Conservation (phyloP, 1,139 yeast genomes). For the Yamadazyma atmosphaerica region DNA sequence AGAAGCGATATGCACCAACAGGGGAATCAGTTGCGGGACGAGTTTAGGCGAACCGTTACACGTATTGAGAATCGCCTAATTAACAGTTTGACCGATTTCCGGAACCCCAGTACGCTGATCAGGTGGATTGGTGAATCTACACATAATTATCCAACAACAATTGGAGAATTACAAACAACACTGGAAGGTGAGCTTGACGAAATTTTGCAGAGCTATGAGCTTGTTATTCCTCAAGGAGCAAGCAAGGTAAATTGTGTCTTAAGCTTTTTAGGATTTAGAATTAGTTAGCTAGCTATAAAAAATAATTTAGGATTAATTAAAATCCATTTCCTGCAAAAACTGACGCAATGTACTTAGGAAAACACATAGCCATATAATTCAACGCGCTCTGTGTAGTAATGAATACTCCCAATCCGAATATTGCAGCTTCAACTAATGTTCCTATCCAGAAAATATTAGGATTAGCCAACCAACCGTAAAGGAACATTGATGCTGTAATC, state of each 20-base stretch:
- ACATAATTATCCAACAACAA: not conserved
- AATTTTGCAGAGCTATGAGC: too few relatives aligned
- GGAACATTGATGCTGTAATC: too few relatives aligned
- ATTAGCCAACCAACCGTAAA: too few relatives aligned
- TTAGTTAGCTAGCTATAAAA: not conserved
- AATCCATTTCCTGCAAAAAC: not conserved
- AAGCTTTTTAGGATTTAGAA: not conserved
- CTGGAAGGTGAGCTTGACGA: not conserved
- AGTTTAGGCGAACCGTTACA: not conserved
- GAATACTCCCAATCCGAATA: not conserved
- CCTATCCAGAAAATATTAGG: not conserved
- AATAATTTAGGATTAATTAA: not conserved
- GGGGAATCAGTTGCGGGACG: not conserved
- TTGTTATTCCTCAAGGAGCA: not conserved
- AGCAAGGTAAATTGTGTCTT: not conserved
- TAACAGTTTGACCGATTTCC: not conserved
- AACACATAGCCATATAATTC: not conserved
- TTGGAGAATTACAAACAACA: not conserved
- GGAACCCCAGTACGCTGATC: not conserved
- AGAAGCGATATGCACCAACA: not conserved
- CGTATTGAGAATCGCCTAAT: not conserved
- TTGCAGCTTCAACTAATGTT: not conserved
- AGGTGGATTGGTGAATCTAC: not conserved
- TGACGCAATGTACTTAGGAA: not conserved
- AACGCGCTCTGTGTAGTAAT: not conserved